Evolutionary conservation across 805 yeast genomes (phyloP), one percentile per base, ranked within the genome.

Genomic region (Saccharomycopsis capsularis): DNA sequence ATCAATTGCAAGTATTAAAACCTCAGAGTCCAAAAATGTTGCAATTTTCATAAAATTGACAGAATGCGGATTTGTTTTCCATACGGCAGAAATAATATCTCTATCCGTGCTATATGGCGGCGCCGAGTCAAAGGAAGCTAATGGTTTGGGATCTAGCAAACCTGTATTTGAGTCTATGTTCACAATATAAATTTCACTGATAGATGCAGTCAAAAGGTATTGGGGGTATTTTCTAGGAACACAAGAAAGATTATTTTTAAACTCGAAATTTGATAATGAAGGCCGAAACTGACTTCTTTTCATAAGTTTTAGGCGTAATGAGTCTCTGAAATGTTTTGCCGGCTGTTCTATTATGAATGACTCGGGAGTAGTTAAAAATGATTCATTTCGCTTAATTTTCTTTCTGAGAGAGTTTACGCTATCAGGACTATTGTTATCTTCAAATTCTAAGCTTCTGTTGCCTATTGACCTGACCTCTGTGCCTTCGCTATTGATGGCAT

Each of bases 1-100:
- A 57, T 81, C 87, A 15, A 68, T 55, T 41, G 82, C 76, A 2
- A 68, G 69, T 1, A 68, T 71, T 4, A 84, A 50, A 0, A 75
- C 72, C 47, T 73, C 75, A 16, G 59, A 56, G 1, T 63, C 68
- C 21, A 62, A 53, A 51, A 78, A 68, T 21, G 47, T 55, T 0
- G 62, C 63, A 5, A 67, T 54, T 46, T 69, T 75, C 39, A 82
- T 44, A 55, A 60, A 73, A 55, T 82, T 82, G 21, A 81, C 68
- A 0, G 79, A 68, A 58, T 78, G 82, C 1, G 84, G 83, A 43
- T 65, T 68, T 44, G 66, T 65, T 0, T 79, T 76, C 75, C 76
- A 74, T 1, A 80, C 75, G 4, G 79, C 69, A 6, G 67, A 62
- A 5, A 61, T 57, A 30, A 73, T 52, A 55, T 76, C 79, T 1